Base-by-base conservation (phyloP, 306 rosid genomes). In the Acacia crassicarpa region DNA sequence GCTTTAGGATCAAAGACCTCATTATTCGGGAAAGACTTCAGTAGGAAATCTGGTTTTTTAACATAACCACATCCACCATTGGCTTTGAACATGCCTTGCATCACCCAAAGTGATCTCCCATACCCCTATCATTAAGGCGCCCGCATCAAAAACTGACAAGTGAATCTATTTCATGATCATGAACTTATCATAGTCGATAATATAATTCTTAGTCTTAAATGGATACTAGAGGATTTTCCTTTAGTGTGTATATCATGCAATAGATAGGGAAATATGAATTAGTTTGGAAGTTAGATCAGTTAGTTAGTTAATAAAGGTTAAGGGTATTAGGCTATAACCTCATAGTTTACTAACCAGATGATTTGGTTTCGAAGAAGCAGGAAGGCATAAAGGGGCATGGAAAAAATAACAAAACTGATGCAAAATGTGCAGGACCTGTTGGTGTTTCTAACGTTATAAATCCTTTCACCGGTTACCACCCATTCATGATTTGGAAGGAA, bases 41-140 rank as follows among this genome's bases (percentile, higher is more conserved):
- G 54, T 33, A 96, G 85, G 84, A 90, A 88, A 48, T 94, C 97
- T 51, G 99, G 99, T 88, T 96, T 96, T 88, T 92, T 96, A 76
- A 96, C 91, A 78, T 92, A 96, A 61, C 99, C 99, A 49, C 99
- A 96, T 74, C 92, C 90, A 59, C 97, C 97, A 76, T 96, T 94
- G 84, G 98, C 91, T 90, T 84, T 92, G 88, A 96, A 96, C 98
- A 96, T 96, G 67, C 99, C 99, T 40, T 96, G 91, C 99, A 96
- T 96, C 92, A 93, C 69, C 98, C 99, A 94, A 58, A 96, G 93
- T 51, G 98, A 90, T 88, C 99, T 94, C 61, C 99, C 99, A 85
- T 91, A 25, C 19, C 99, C 99, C 99, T 96, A 77, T 81, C 78
- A 86, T 53, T 84, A 63, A 30, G 30, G 43, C 20, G n/a, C 41